Evolutionary conservation across 1,284 basidiomycete genomes (phyloP).

Genomic region (Sporisorium iseilematis-ciliati): DNA sequence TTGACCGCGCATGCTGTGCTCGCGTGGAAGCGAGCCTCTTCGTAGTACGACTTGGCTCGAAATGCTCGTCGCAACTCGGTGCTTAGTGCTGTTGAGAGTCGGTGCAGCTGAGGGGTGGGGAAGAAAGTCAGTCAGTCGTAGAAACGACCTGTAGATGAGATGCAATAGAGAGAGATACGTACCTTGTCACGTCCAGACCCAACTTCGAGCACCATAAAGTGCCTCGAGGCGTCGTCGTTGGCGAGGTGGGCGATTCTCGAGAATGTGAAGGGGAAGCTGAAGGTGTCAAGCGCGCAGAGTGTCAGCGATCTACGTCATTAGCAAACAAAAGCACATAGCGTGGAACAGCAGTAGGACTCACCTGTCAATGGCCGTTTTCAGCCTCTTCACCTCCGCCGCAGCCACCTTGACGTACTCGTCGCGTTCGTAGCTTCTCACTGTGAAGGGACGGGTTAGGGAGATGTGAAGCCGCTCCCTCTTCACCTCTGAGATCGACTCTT

Average conservation of each 20-base stretch:
- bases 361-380: conserved; percentile 12
- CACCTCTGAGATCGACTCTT: background rate
- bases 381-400: conserved; percentile 1
- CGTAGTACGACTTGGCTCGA: conserved; percentile 44
- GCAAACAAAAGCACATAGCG: no score
- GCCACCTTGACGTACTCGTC: conserved; percentile 39
- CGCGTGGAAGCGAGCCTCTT: conserved; percentile 53
- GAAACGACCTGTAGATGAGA: background rate
- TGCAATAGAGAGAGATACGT: background rate
- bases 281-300: background rate
- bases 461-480: conserved; percentile 29
- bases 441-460: conserved; percentile 52
- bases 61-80: conserved; percentile 34
- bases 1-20: conserved; percentile 26
- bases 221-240: conserved; percentile 42
- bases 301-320: no score
- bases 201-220: conserved; percentile 51
- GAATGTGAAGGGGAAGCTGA: conserved; percentile 43
- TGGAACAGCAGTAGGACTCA: conserved; percentile 7
- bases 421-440: conserved; percentile 44
- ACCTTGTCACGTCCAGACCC: conserved; percentile 42
- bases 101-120: conserved; percentile 29
- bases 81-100: conserved; percentile 24
- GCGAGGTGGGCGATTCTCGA: conserved; percentile 33
- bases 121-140: background rate